Evolutionary conservation across 2,329 filamentous ascomycete species (phyloP).

Genomic region (Diaporthe ampelina): DNA sequence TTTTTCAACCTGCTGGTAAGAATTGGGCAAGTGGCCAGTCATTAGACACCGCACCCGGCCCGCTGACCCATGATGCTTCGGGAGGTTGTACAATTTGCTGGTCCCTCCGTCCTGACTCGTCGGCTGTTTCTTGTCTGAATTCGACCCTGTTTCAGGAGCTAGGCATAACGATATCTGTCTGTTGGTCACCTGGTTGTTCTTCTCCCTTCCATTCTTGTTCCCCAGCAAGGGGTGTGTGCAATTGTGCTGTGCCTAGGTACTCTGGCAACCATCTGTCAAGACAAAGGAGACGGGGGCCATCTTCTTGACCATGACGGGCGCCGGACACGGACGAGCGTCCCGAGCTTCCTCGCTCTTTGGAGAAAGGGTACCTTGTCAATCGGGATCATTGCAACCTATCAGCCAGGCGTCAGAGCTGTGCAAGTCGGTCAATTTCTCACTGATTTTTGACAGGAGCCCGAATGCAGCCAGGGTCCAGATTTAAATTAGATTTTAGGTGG

Average conservation of each 20-base stretch:
- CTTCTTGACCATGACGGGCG: too few species aligned
- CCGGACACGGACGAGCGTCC: too few species aligned
- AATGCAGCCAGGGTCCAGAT: slow-evolving; percentile 13
- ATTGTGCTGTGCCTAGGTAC: not conserved
- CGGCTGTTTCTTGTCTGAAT: not conserved
- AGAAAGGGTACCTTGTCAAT: too few species aligned
- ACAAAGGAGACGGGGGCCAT: too few species aligned
- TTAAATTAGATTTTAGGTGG: slow-evolving; percentile 4
- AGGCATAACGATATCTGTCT: not conserved
- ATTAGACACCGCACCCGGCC: not conserved
- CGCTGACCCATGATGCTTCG: not conserved
- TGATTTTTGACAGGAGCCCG: not conserved
- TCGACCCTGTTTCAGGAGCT: slow-evolving; percentile 3
- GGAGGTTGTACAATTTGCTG: not conserved
- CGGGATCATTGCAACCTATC: not conserved
- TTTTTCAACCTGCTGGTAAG: not conserved
- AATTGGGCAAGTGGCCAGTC: not conserved
- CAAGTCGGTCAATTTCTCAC: not conserved
- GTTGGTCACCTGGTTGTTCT: too few species aligned
- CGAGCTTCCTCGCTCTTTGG: too few species aligned
- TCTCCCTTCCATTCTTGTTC: not conserved
- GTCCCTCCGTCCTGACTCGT: slow-evolving; percentile 1
- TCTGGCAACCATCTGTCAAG: too few species aligned
- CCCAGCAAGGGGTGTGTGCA: too few species aligned
- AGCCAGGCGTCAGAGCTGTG: not conserved